Conservation (phyloP, 805 yeast species). For the Ogataea naganishii region DNA sequence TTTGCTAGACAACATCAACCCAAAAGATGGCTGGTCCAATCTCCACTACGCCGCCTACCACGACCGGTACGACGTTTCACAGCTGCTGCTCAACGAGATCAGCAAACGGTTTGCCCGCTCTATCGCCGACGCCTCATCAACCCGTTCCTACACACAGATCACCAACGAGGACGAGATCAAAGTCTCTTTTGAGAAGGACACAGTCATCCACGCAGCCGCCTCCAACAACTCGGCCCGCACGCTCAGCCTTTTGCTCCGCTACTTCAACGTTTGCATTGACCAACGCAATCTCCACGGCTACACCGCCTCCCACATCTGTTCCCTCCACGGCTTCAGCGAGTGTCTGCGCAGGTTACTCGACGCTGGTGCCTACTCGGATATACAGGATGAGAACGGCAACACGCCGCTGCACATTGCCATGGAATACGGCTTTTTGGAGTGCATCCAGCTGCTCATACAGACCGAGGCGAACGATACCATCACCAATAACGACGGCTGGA, state of each 20-base stretch:
- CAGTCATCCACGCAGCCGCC: conserved; percentile 68
- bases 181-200: conserved; percentile 44
- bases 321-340: conserved; percentile 48
- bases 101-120: conserved; percentile 5
- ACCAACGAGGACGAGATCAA: conserved; percentile 25
- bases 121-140: conserved; percentile 6
- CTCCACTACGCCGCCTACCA: conserved; percentile 73
- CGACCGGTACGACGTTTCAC: conserved; percentile 56
- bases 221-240: conserved; percentile 49
- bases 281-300: conserved; percentile 36
- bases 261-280: conserved; percentile 43
- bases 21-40: conserved; percentile 72
- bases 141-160: conserved; percentile 18
- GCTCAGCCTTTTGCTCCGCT: conserved; percentile 61
- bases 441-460: conserved; percentile 42
- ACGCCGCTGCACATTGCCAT: conserved; percentile 82
- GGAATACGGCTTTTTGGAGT: conserved; percentile 54
- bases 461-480: conserved; percentile 39
- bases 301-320: conserved; percentile 66
- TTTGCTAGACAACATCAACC: conserved; percentile 58
- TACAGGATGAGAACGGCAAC: conserved; percentile 66
- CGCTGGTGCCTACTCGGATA: conserved; percentile 69
- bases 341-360: conserved; percentile 59
- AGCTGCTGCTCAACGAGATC: conserved; percentile 13
- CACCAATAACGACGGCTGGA: conserved; percentile 54